A percentile compares a stretch with the other conserved stretches of the same genome.
Conservation (phyloP, 371 early-diverging fungal genomes). For the Lichtheimia hyalospora region DNA sequence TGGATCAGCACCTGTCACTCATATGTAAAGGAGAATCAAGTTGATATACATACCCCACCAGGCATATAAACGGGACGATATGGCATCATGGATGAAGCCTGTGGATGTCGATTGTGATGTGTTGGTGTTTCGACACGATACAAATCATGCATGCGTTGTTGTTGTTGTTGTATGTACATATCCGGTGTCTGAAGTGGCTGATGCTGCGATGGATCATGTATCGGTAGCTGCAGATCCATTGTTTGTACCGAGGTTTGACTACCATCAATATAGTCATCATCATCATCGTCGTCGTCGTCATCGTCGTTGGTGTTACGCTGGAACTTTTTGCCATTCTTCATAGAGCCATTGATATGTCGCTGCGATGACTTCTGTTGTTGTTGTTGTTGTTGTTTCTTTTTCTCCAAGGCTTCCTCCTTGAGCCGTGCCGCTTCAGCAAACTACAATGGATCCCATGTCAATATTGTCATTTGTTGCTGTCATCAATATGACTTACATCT, state of each 20-base stretch:
- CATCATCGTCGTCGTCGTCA: neutral
- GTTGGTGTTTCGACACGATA: neutral
- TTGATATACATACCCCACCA: neutral
- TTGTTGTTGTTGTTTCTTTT: neutral
- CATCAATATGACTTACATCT: constrained; percentile 24
- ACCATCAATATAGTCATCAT: neutral
- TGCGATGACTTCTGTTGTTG: neutral
- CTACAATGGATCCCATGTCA: neutral
- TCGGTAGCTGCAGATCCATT: neutral
- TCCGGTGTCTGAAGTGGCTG: neutral
- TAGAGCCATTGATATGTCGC: too few relatives aligned
- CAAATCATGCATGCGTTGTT: constrained; percentile 1
- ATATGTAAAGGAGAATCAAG: too few relatives aligned
- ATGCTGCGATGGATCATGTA: neutral
- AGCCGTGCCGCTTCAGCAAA: neutral
- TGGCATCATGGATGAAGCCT: neutral
- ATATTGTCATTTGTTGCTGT: too few relatives aligned
- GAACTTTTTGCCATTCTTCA: too few relatives aligned
- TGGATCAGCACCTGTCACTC: too few relatives aligned
- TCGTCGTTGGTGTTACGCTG: neutral
- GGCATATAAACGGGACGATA: neutral
- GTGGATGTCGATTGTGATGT: neutral
- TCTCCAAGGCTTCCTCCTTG: neutral
- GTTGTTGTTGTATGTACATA: neutral
- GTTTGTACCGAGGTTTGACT: neutral